A percentile compares a stretch with the other conserved stretches of the same genome.
Conservation (phyloP, 495 filamentous ascomycete species). For the Penicillium manginii region DNA sequence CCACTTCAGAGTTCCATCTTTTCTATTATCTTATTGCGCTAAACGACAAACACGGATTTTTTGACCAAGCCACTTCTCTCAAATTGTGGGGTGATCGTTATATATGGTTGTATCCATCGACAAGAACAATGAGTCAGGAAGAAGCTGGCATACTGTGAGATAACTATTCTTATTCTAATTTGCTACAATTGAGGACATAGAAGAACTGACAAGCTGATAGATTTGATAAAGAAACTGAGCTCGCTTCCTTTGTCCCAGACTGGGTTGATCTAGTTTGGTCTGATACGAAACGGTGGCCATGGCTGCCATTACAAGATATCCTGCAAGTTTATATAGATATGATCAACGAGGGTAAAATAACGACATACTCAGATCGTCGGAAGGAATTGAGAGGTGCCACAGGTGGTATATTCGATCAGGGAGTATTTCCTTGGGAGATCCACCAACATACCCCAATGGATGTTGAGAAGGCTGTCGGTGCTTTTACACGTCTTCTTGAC, state of each 20-base stretch:
- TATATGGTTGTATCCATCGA: slow-evolving; percentile 8
- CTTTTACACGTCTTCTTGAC: slow-evolving; percentile 19
- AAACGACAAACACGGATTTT: background rate
- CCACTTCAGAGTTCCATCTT: slow-evolving; percentile 12
- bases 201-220: slow-evolving; percentile 7
- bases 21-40: slow-evolving; percentile 13
- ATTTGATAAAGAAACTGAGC: slow-evolving; percentile 19
- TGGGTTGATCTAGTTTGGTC: slow-evolving; percentile 3
- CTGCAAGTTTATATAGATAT: slow-evolving; percentile 12
- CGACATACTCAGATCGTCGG: slow-evolving; percentile 4
- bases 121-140: slow-evolving; percentile 12
- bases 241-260: slow-evolving; percentile 14
- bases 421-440: slow-evolving; percentile 18
- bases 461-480: slow-evolving; percentile 15
- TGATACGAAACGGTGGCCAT: slow-evolving; percentile 7
- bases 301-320: slow-evolving; percentile 13
- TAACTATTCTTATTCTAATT: background rate
- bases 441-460: slow-evolving; percentile 8
- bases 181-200: background rate
- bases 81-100: slow-evolving; percentile 10
- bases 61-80: background rate
- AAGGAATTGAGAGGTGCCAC: background rate
- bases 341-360: slow-evolving; percentile 17
- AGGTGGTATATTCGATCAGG: background rate
- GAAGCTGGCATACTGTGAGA: slow-evolving; percentile 18